phyloP scores from a whole-genome alignment of 345 rosid genomes.

The Hibiscus syriacus region DNA sequence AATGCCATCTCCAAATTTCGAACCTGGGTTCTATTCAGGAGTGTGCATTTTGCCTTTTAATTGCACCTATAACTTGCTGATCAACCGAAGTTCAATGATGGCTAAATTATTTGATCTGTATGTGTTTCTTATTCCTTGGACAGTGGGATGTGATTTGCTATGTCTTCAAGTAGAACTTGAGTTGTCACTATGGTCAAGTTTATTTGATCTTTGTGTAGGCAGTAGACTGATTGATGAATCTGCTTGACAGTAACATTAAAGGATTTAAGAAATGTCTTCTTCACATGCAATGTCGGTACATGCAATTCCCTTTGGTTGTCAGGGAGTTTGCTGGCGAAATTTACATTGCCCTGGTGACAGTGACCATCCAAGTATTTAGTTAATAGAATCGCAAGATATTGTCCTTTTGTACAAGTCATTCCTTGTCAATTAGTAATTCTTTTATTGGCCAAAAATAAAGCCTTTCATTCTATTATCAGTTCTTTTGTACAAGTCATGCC shows the following conservation, averaged over 20 bases:
- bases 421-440: slow-evolving; percentile 11
- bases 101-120: background rate
- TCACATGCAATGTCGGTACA: slow-evolving; percentile 16
- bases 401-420: slow-evolving; percentile 9
- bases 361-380: background rate
- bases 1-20: too few species aligned
- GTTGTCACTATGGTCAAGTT: slow-evolving; percentile 9
- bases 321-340: slow-evolving; percentile 2
- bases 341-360: slow-evolving; percentile 16
- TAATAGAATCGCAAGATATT: slow-evolving; percentile 5
- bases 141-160: background rate
- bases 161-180: slow-evolving; percentile 7
- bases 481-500: too few species aligned
- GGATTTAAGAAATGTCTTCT: slow-evolving; percentile 11
- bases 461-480: background rate
- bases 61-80: too few species aligned
- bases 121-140: background rate
- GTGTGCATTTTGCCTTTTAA: too few species aligned
- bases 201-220: slow-evolving; percentile 3
- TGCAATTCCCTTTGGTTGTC: slow-evolving; percentile 1
- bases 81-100: background rate
- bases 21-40: too few species aligned
- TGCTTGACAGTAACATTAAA: background rate
- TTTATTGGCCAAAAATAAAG: slow-evolving; percentile 7
- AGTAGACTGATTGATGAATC: slow-evolving; percentile 6